These are phyloP conservation scores for Xerocomus brunneocitrinus DNA, from an alignment of 768 basidiomycete species.

Conservation along the genomic window DNA sequence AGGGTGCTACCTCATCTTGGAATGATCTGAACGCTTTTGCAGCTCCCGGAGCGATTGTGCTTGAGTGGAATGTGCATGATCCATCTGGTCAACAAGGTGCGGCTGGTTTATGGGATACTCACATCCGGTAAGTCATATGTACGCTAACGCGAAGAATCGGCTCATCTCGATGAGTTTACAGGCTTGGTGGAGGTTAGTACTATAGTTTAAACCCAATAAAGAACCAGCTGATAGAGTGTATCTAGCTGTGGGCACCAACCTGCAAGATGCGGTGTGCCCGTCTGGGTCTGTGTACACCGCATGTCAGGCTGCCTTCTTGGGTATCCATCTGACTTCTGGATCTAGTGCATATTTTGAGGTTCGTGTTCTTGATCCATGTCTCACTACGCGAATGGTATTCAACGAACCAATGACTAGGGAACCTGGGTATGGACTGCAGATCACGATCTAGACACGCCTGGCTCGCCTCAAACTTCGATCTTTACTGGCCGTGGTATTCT, in stretches of 20 bases:
- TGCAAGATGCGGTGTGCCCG: conserved; percentile 42
- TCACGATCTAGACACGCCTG: conserved; percentile 54
- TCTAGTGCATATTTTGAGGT: conserved; percentile 66
- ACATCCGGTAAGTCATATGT: conserved; percentile 28
- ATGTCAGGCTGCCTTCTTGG: conserved; percentile 65
- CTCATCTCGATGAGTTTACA: conserved; percentile 1
- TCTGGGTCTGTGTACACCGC: conserved; percentile 35
- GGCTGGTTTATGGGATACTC: conserved; percentile 49
- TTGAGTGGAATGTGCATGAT: conserved; percentile 61
- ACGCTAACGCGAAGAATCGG: not conserved
- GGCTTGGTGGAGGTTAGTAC: conserved; percentile 27
- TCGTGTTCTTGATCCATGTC: not conserved
- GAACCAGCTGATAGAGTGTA: not conserved
- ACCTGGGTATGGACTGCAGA: conserved; percentile 82
- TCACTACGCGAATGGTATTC: not conserved
- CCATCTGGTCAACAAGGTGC: conserved; percentile 47
- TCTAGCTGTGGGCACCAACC: conserved; percentile 50
- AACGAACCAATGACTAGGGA: conserved; percentile 37
- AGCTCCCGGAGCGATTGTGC: conserved; percentile 42
- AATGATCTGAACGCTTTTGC: not conserved
- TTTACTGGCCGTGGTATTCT: conserved; percentile 70
- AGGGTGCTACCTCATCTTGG: not conserved
- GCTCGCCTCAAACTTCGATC: conserved; percentile 44
- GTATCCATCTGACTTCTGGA: conserved; percentile 52
- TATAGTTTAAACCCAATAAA: not conserved